Conservation (phyloP, 78 protist species). For the Dictyostelium brefeldianum region DNA sequence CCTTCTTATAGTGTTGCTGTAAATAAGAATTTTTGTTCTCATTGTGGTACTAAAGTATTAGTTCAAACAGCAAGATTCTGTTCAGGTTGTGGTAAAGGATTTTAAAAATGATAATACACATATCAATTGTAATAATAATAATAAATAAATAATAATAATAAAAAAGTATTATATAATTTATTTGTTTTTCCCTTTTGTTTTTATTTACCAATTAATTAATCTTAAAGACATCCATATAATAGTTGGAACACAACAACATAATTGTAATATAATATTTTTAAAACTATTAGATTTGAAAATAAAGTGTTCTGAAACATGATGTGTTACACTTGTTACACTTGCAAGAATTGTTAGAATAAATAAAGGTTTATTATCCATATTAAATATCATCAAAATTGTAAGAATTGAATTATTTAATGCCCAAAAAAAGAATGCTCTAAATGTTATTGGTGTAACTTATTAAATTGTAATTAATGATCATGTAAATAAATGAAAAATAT, state of each 20-base stretch:
- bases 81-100: slow-evolving; percentile 1
- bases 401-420: background rate
- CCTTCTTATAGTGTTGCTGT: background rate
- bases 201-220: too few species aligned
- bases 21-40: slow-evolving; percentile 4
- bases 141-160: too few species aligned
- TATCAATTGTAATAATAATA: too few species aligned
- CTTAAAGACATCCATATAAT: too few species aligned
- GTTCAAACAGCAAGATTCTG: background rate
- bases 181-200: too few species aligned
- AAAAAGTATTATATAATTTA: too few species aligned
- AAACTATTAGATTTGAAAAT: too few species aligned
- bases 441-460: background rate
- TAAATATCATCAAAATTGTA: background rate
- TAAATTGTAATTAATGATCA: too few species aligned
- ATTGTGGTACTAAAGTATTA: background rate
- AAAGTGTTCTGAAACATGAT: too few species aligned
- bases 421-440: background rate
- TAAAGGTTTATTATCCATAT: background rate
- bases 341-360: background rate
- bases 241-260: too few species aligned
- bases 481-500: background rate
- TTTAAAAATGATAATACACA: background rate
- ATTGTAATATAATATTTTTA: too few species aligned
- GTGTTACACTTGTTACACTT: too few species aligned